These are phyloP conservation scores for Gaeumannomyces tritici DNA, from an alignment of 2,329 filamentous ascomycete genomes.

Conservation along the genomic window DNA sequence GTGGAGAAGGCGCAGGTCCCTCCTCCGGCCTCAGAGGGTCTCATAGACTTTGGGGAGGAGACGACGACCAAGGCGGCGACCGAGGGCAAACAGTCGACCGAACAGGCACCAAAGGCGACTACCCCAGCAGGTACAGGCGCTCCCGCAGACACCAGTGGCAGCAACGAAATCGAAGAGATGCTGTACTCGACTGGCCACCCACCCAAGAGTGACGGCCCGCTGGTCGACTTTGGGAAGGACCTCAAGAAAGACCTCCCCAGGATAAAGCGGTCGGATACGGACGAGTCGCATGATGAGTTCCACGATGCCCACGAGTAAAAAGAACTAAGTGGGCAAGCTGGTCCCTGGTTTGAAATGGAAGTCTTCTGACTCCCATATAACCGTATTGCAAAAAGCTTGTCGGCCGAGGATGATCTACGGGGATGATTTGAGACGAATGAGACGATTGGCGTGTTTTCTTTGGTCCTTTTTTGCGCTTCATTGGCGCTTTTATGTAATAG, in stretches of 20 bases:
- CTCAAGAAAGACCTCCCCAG: constrained; percentile 38
- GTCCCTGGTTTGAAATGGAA: background rate
- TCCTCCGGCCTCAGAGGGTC: constrained; percentile 23
- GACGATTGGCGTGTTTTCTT: background rate
- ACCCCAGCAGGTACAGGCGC: constrained; percentile 1
- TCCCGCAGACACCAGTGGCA: constrained; percentile 6
- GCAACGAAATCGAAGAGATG: constrained; percentile 30
- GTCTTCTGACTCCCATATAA: background rate
- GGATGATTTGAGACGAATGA: background rate
- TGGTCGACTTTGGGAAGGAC: constrained; percentile 48
- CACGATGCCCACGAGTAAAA: constrained; percentile 25
- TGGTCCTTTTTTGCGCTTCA: background rate
- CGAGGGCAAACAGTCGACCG: constrained; percentile 4
- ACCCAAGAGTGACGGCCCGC: constrained; percentile 29
- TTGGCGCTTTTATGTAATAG: background rate
- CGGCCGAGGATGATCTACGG: no score
- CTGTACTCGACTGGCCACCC: constrained; percentile 37
- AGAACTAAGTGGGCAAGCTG: background rate
- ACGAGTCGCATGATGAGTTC: constrained; percentile 27
- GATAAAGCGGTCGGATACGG: constrained; percentile 23
- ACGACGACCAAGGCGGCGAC: background rate
- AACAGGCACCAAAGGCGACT: constrained; percentile 5
- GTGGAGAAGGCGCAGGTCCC: constrained; percentile 10
- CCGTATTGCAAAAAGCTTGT: background rate
- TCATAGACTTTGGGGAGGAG: constrained; percentile 49